Evolutionary conservation across 306 rosid genomes (phyloP), one percentile per base, ranked within the genome.

Genomic region (Lupinus albus): DNA sequence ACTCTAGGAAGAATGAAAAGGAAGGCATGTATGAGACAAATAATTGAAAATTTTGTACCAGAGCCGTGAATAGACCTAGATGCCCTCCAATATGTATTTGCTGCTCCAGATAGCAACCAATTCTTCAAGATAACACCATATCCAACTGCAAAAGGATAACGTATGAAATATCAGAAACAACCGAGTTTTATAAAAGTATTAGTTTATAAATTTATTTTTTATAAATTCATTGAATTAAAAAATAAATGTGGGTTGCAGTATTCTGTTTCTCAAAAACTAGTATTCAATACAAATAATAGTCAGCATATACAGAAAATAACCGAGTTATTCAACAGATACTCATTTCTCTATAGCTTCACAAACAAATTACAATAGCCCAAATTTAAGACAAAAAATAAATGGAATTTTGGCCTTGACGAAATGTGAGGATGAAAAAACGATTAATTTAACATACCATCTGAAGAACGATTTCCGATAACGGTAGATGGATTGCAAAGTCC

Each of bases 11-110:
- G 72, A 50, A 67, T 15, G 14, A 14, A 20, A 14, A 18, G 11
- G 15, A 41, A 63, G 11, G 28, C 32, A 33, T 33, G 38, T 33
- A 8, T 7, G 11, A 4, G 21, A 25, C 3, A 21, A 52, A 50
- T 3, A 58, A 55, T 55, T 28, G 2, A 65, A 42, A 3, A 68
- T 30, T 41, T 57, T 17, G 55, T 83, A 87, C 97, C 97, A 45
- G 95, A 83, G 25, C 90, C 84, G 61, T 92, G 96, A 80, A 92
- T 80, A 20, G 76, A 78, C 68, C 89, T 79, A 11, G 64, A 30
- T 36, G 78, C 18, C 11, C 85, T 78, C 61, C 66, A 51, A 60
- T 66, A 79, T 70, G 79, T 59, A 76, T 81, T 78, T 6, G 72
- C 50, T 25, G 68, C 86, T 78, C 94, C 89, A 67, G 76, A 51